Evolutionary conservation across 768 basidiomycete genomes (phyloP).

Genomic region (Boletellus ananiceps): DNA sequence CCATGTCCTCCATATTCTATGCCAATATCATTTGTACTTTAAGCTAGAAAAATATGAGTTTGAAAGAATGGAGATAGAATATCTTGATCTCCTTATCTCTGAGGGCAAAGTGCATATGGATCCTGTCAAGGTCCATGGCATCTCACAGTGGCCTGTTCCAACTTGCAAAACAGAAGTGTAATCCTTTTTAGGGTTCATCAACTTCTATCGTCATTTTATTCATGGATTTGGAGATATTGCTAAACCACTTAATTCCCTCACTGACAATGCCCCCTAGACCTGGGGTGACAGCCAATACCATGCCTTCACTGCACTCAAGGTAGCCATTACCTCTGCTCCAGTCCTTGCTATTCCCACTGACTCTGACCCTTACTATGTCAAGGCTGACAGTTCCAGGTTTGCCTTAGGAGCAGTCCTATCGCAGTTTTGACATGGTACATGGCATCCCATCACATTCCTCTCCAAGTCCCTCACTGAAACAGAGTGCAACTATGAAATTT

Average conservation of each 20-base stretch:
- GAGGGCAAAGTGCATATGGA: conserved; percentile 8
- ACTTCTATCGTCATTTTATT: conserved; percentile 32
- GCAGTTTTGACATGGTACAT: background rate
- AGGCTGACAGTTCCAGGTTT: conserved; percentile 31
- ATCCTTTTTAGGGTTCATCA: conserved; percentile 24
- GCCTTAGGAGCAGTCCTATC: conserved; percentile 32
- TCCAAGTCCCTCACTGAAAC: too few relatives aligned
- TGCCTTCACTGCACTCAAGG: conserved; percentile 30
- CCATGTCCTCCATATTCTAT: background rate
- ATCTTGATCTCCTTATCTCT: conserved; percentile 33
- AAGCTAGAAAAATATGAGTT: background rate
- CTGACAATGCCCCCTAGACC: conserved; percentile 24
- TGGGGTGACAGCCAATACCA: conserved; percentile 23
- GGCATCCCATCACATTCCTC: too few relatives aligned
- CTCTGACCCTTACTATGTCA: conserved; percentile 16
- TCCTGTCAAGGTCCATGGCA: background rate
- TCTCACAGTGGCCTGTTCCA: background rate
- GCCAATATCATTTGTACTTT: background rate
- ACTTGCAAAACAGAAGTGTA: conserved; percentile 33
- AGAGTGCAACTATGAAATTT: too few relatives aligned
- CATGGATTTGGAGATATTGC: conserved; percentile 28
- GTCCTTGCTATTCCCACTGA: conserved; percentile 18
- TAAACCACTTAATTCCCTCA: conserved; percentile 27
- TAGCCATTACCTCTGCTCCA: conserved; percentile 22
- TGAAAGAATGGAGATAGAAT: conserved; percentile 9